phyloP scores from a whole-genome alignment of 495 filamentous ascomycete genomes.

The Clavariopsis aquatica region DNA sequence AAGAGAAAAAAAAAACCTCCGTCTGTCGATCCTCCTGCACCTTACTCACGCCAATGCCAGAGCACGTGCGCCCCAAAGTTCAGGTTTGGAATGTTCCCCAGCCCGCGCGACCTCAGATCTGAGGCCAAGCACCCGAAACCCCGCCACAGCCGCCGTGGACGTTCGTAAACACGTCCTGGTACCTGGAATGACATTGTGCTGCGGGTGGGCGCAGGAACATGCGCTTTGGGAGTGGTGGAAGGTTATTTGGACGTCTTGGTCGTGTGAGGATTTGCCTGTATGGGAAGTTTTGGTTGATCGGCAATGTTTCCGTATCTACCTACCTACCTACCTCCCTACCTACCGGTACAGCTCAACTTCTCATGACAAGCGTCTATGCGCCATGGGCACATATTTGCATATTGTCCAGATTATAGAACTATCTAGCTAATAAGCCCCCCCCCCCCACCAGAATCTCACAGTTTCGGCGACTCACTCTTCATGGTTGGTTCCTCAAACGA shows the following conservation, averaged over 20 bases:
- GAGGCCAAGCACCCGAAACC: conserved; percentile 5
- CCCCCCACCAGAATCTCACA: conserved; percentile 3
- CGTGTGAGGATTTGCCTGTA: neutral
- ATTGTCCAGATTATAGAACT: too few relatives aligned
- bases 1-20: too few relatives aligned
- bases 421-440: too few relatives aligned
- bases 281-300: neutral
- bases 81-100: too few relatives aligned
- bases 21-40: neutral
- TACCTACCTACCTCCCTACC: too few relatives aligned
- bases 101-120: conserved; percentile 28
- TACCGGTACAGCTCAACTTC: too few relatives aligned
- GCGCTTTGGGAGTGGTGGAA: neutral
- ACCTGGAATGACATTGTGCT: too few relatives aligned
- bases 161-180: neutral
- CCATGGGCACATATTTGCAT: too few relatives aligned
- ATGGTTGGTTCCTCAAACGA: neutral
- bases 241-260: neutral
- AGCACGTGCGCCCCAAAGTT: neutral
- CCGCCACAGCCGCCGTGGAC: neutral
- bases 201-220: too few relatives aligned
- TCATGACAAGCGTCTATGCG: too few relatives aligned
- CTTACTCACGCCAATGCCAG: neutral
- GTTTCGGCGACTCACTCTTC: conserved; percentile 6
- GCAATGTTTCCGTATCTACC: too few relatives aligned